Percentiles rank a stretch among this genome's conserved stretches.
phyloP scores from a whole-genome alignment of 2,329 filamentous ascomycete species.

The Blumeriella jaapii region DNA sequence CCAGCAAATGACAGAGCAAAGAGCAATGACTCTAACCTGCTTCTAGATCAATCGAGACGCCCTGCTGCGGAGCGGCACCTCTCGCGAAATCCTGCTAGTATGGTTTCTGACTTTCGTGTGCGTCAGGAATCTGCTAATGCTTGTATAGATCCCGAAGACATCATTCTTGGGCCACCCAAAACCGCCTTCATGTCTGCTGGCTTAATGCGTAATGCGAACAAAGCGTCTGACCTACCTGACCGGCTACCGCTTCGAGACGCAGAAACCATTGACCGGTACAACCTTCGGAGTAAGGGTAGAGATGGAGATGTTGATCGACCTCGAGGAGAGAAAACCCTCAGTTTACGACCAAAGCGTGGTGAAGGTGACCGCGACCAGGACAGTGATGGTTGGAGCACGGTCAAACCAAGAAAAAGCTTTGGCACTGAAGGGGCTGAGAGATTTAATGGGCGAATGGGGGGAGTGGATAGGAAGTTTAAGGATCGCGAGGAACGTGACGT shows the following conservation, averaged over 20 bases:
- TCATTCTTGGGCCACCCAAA: conserved; percentile 75
- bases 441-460: conserved; percentile 55
- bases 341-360: conserved; percentile 39
- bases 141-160: conserved; percentile 57
- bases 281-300: conserved; percentile 41
- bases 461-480: conserved; percentile 29
- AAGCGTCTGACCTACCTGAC: conserved; percentile 32
- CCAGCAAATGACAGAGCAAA: conserved; percentile 40
- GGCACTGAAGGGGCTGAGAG: conserved; percentile 61
- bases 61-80: conserved; percentile 40
- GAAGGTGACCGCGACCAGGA: conserved; percentile 49
- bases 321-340: conserved; percentile 36
- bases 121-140: conserved; percentile 5
- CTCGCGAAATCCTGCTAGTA: conserved; percentile 47
- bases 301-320: conserved; percentile 41
- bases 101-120: conserved; percentile 18
- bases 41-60: conserved; percentile 32
- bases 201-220: conserved; percentile 34
- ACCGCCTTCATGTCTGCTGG: conserved; percentile 72
- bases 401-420: conserved; percentile 64
- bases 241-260: conserved; percentile 37
- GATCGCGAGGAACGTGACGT: conserved; percentile 47
- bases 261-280: conserved; percentile 47
- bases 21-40: conserved; percentile 22
- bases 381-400: conserved; percentile 61